These are phyloP conservation scores for Cercospora zeae-maydis DNA, from an alignment of 2,329 filamentous ascomycete genomes.

Conservation along the genomic window DNA sequence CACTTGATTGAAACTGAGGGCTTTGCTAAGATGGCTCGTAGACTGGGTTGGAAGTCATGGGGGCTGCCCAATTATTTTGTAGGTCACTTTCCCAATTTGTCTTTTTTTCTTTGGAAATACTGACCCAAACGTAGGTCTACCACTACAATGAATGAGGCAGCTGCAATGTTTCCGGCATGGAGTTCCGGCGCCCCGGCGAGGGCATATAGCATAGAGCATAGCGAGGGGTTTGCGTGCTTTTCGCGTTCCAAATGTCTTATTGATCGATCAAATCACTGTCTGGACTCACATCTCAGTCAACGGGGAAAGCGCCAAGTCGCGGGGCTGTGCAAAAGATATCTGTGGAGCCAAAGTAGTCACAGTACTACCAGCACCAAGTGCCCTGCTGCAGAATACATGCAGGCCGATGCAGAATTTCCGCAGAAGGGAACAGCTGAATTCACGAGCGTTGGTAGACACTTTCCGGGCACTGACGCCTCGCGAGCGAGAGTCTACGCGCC, in stretches of 20 bases:
- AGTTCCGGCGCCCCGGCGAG: slow-evolving; percentile 1
- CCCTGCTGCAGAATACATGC: not conserved
- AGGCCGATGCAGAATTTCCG: not conserved
- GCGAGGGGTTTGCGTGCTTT: not conserved
- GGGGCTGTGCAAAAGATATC: too few relatives aligned
- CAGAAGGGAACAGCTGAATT: not conserved
- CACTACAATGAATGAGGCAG: slow-evolving; percentile 24
- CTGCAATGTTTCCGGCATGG: slow-evolving; percentile 5
- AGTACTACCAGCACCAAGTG: not conserved
- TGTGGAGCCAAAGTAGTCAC: too few relatives aligned
- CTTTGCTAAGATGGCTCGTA: slow-evolving; percentile 92
- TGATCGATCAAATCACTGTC: not conserved
- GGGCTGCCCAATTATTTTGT: slow-evolving; percentile 98
- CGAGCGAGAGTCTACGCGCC: not conserved
- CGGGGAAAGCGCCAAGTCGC: not conserved
- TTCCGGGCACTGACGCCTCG: not conserved
- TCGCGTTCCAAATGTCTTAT: not conserved
- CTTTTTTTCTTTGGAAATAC: not conserved
- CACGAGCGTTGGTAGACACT: not conserved
- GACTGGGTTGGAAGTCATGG: slow-evolving; percentile 78
- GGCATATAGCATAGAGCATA: slow-evolving; percentile 9
- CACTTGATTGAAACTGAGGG: slow-evolving; percentile 97
- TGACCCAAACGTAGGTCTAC: slow-evolving; percentile 14
- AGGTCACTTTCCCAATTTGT: slow-evolving; percentile 36
- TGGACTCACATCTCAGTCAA: not conserved